Evolutionary conservation across 2,329 filamentous ascomycete genomes (phyloP).

Genomic region (Westerdykella ornata): DNA sequence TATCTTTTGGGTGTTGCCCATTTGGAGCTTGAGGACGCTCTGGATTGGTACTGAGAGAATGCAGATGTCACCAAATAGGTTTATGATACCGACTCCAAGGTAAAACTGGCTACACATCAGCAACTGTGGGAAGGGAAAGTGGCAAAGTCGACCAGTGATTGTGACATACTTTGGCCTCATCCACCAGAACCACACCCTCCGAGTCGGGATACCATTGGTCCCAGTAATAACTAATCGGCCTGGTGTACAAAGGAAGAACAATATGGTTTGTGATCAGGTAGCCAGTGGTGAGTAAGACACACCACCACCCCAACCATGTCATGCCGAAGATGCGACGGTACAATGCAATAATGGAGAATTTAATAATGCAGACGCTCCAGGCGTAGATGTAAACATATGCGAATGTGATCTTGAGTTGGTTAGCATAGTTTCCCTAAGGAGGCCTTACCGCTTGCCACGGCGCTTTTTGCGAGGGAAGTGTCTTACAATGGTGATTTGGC

Average conservation of each 20-base stretch:
- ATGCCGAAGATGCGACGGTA: constrained; percentile 24
- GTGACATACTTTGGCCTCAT: constrained; percentile 15
- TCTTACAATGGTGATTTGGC: constrained; percentile 18
- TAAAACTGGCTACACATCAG: constrained; percentile 12
- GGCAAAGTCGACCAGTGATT: not conserved
- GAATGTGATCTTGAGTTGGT: constrained; percentile 16
- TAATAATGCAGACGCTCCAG: constrained; percentile 23
- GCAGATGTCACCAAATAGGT: constrained; percentile 19
- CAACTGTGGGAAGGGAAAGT: not conserved
- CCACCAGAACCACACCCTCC: constrained; percentile 11
- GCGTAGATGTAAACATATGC: constrained; percentile 23
- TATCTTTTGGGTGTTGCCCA: constrained; percentile 18
- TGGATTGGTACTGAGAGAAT: constrained; percentile 11
- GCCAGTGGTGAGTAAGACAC: constrained; percentile 12
- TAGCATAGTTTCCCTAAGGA: not conserved
- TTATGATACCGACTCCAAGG: constrained; percentile 19
- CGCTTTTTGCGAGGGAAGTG: too few species aligned
- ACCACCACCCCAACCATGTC: constrained; percentile 18
- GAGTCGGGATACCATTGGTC: constrained; percentile 14
- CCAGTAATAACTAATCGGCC: constrained; percentile 17
- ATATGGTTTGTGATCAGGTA: constrained; percentile 18
- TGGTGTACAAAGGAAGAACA: constrained; percentile 15
- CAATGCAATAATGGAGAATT: constrained; percentile 21
- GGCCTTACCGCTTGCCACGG: too few species aligned
- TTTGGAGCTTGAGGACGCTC: constrained; percentile 8